phyloP scores from a whole-genome alignment of 2,329 filamentous ascomycete species.

The Apiospora koreana region DNA sequence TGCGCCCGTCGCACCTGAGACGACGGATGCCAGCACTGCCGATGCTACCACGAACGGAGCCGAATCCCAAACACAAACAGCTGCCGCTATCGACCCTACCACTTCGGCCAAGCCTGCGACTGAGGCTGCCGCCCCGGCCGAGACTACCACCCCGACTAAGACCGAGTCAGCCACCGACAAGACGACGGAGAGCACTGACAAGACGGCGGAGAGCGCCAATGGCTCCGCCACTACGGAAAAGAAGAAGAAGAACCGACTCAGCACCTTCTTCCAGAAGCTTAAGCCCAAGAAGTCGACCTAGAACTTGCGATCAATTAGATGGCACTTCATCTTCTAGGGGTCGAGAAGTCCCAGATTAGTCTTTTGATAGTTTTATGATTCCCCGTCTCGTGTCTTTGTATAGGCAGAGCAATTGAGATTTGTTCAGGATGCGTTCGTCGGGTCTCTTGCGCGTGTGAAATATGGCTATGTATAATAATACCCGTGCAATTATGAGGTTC shows the following conservation, averaged over 20 bases:
- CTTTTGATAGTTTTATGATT: constrained; percentile 14
- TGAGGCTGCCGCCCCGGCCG: not conserved
- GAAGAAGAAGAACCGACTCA: constrained; percentile 46
- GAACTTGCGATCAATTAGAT: not conserved
- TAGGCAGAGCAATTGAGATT: constrained; percentile 4
- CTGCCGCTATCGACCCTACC: constrained; percentile 18
- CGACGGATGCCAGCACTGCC: constrained; percentile 1
- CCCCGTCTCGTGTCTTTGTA: constrained; percentile 15
- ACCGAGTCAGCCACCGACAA: constrained; percentile 11
- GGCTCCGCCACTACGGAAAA: constrained; percentile 36
- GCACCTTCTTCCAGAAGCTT: constrained; percentile 38
- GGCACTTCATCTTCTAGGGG: no score
- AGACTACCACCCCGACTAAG: not conserved
- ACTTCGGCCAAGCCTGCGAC: constrained; percentile 15
- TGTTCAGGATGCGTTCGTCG: not conserved
- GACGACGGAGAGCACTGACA: constrained; percentile 1
- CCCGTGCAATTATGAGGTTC: not conserved
- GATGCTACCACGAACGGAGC: constrained; percentile 1
- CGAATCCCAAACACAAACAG: not conserved
- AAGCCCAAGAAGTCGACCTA: constrained; percentile 17
- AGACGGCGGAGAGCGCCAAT: constrained; percentile 12
- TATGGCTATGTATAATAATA: not conserved
- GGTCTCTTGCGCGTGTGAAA: not conserved
- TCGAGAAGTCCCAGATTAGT: not conserved
- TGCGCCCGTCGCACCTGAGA: not conserved